Evolutionary conservation across 1,284 basidiomycete species (phyloP).

Genomic region (Marasmius tenuissimus): DNA sequence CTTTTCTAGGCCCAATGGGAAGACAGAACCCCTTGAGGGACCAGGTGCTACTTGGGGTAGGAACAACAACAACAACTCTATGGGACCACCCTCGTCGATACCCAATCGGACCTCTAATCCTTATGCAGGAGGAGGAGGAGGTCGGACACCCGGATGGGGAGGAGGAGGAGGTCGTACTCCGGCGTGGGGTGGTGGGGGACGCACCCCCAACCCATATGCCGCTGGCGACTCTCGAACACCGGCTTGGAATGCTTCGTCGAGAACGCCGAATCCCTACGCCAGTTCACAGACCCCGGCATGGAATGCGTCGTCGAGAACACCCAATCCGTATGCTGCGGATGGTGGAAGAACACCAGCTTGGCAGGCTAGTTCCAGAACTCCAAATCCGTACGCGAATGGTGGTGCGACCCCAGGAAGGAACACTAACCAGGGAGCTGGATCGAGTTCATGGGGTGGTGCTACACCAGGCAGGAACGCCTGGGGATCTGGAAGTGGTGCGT

Average conservation of each 20-base stretch:
- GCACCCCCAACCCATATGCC: slow-evolving; percentile 63
- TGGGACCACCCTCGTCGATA: slow-evolving; percentile 16
- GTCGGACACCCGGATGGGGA: slow-evolving; percentile 64
- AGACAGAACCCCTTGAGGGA: slow-evolving; percentile 43
- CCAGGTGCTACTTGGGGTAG: slow-evolving; percentile 14
- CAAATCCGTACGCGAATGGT: slow-evolving; percentile 53
- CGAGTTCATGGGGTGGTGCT: slow-evolving; percentile 14
- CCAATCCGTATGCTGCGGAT: slow-evolving; percentile 67
- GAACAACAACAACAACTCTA: slow-evolving; percentile 6
- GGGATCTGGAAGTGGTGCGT: slow-evolving; percentile 24
- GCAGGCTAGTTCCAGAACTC: slow-evolving; percentile 54
- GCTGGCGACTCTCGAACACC: slow-evolving; percentile 48
- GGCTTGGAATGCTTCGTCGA: slow-evolving; percentile 50
- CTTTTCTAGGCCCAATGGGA: slow-evolving; percentile 50
- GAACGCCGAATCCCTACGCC: slow-evolving; percentile 70
- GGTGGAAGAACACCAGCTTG: slow-evolving; percentile 59
- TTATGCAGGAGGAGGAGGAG: slow-evolving; percentile 41
- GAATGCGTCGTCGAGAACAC: slow-evolving; percentile 60
- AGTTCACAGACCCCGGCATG: slow-evolving; percentile 58
- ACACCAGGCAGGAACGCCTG: slow-evolving; percentile 12
- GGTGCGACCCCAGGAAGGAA: slow-evolving; percentile 12
- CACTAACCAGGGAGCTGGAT: background rate
- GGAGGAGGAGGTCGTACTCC: slow-evolving; percentile 17
- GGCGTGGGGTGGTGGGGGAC: slow-evolving; percentile 53
- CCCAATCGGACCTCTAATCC: slow-evolving; percentile 40